A percentile compares a stretch with the other conserved stretches of the same genome.
These are phyloP conservation scores for Arthrobotrys sinensis DNA, from an alignment of 2,329 filamentous ascomycete genomes.

Conservation along the genomic window DNA sequence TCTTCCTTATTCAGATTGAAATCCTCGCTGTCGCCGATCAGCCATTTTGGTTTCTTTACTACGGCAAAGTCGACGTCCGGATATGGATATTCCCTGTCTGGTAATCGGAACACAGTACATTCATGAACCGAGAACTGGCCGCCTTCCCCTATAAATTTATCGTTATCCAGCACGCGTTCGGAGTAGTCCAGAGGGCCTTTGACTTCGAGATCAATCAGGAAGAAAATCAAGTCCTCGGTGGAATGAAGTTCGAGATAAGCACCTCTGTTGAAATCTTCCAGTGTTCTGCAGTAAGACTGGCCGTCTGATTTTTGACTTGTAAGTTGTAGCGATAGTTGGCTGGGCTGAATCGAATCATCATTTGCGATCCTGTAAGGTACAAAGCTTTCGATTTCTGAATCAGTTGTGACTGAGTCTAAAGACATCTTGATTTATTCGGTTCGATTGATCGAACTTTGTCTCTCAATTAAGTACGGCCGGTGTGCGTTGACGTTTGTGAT, in stretches of 20 bases:
- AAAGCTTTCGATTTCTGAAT: background rate
- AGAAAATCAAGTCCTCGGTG: slow-evolving; percentile 2
- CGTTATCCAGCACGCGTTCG: background rate
- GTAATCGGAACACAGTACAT: background rate
- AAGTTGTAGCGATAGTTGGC: background rate
- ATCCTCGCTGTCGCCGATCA: background rate
- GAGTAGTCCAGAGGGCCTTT: background rate
- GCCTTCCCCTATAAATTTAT: slow-evolving; percentile 22
- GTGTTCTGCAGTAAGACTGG: slow-evolving; percentile 1
- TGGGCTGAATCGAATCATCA: background rate
- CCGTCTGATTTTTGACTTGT: background rate
- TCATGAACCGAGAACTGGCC: slow-evolving; percentile 18
- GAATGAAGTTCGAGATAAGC: slow-evolving; percentile 20
- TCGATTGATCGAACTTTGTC: too few relatives aligned
- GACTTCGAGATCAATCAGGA: background rate
- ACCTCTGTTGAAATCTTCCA: slow-evolving; percentile 17
- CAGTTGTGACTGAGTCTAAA: too few relatives aligned
- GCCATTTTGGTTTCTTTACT: slow-evolving; percentile 18
- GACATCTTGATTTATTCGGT: too few relatives aligned
- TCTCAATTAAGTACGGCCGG: too few relatives aligned
- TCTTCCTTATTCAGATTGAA: background rate
- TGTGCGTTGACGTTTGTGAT: too few relatives aligned
- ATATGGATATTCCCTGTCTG: background rate
- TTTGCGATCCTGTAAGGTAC: background rate
- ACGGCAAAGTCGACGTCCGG: background rate